Conservation (phyloP, 495 filamentous ascomycete species). For the Penicillium turbatum region DNA sequence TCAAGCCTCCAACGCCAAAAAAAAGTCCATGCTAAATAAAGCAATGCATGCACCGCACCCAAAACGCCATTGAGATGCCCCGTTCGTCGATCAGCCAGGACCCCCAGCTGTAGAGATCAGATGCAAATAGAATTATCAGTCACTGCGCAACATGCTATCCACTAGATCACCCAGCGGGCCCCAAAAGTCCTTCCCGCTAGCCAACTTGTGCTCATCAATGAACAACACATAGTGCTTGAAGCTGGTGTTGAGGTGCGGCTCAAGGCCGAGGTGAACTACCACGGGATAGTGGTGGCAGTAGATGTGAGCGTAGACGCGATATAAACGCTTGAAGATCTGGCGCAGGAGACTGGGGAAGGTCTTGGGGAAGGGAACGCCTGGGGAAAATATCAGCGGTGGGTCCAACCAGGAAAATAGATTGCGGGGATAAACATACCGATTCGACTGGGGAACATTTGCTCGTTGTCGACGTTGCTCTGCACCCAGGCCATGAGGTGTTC, state of each 20-base stretch:
- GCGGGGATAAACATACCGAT: constrained; percentile 63
- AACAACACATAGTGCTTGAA: constrained; percentile 99
- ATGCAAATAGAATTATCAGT: constrained; percentile 47
- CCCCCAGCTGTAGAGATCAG: constrained; percentile 1
- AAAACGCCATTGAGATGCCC: constrained; percentile 27
- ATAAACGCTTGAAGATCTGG: constrained; percentile 97
- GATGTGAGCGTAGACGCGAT: constrained; percentile 97
- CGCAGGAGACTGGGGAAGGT: constrained; percentile 80
- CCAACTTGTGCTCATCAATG: constrained; percentile 85
- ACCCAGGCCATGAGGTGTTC: constrained; percentile 98
- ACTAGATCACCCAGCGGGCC: constrained; percentile 95
- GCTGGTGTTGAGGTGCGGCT: constrained; percentile 96
- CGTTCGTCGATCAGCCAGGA: constrained; percentile 5
- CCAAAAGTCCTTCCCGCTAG: constrained; percentile 94
- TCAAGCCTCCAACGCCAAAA: constrained; percentile 13
- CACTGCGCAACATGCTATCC: constrained; percentile 92
- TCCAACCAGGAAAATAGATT: neutral
- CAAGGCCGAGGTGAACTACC: constrained; percentile 87
- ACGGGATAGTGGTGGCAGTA: constrained; percentile 99
- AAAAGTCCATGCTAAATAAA: constrained; percentile 11
- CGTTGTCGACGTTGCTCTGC: constrained; percentile 91
- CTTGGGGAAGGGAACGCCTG: constrained; percentile 93
- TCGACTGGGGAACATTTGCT: constrained; percentile 85
- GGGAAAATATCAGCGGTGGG: constrained; percentile 4
- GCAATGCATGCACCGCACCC: constrained; percentile 21